phyloP scores from a whole-genome alignment of 2,329 filamentous ascomycete species.

The Chrysoporthe deuterocubensis region DNA sequence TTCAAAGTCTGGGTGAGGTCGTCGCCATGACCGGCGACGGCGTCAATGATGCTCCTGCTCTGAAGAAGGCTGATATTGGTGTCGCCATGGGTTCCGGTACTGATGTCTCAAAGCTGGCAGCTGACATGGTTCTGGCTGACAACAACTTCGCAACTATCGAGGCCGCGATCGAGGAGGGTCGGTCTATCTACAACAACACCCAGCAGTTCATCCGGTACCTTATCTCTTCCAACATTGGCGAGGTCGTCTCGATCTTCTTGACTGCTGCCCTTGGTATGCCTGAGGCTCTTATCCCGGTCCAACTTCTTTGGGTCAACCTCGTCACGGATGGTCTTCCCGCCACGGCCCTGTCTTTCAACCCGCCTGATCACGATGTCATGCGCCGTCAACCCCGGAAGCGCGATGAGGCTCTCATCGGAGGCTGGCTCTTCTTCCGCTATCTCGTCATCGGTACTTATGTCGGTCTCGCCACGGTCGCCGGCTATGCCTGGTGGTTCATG shows the following conservation, averaged over 20 bases:
- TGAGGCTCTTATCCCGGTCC: slow-evolving; percentile 94
- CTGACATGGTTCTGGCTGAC: slow-evolving; percentile 98
- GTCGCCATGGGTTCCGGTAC: slow-evolving; percentile 99
- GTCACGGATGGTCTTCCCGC: slow-evolving; percentile 97
- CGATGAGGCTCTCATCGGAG: slow-evolving; percentile 88
- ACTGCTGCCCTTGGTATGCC: slow-evolving; percentile 97
- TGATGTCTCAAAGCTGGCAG: slow-evolving; percentile 93
- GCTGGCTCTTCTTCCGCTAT: slow-evolving; percentile 98
- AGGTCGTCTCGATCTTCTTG: slow-evolving; percentile 98
- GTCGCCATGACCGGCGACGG: slow-evolving; percentile 99
- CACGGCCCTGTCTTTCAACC: slow-evolving; percentile 96
- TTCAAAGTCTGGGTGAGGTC: slow-evolving; percentile 90
- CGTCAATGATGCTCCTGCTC: slow-evolving; percentile 94
- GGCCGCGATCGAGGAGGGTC: slow-evolving; percentile 92
- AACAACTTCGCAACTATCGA: slow-evolving; percentile 99
- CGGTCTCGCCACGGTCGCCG: slow-evolving; percentile 89
- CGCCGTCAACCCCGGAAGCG: slow-evolving; percentile 87
- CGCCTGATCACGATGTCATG: slow-evolving; percentile 98
- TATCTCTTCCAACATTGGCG: slow-evolving; percentile 98
- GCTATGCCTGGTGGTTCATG: slow-evolving; percentile 99
- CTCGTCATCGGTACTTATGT: slow-evolving; percentile 96
- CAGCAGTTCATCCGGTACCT: slow-evolving; percentile 99
- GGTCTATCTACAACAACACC: slow-evolving; percentile 99
- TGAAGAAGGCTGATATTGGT: slow-evolving; percentile 99
- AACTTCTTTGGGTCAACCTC: slow-evolving; percentile 97